Evolutionary conservation across 2,329 filamentous ascomycete genomes (phyloP).

Genomic region (Anisogramma anomala): DNA sequence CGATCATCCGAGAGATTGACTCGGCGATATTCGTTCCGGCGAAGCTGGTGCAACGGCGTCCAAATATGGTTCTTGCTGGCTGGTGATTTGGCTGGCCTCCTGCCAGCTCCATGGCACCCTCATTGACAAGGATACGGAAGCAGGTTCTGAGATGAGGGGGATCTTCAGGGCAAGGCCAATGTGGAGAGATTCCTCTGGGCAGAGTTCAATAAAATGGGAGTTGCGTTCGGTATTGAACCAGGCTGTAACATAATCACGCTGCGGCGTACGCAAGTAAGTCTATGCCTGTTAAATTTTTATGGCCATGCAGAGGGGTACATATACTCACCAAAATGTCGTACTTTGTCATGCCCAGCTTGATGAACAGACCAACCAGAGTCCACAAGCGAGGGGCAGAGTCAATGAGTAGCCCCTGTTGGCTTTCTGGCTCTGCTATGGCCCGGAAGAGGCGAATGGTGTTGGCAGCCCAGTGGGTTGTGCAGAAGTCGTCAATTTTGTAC

Average conservation of each 20-base stretch:
- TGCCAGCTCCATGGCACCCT: slow-evolving; percentile 41
- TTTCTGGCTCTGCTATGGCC: slow-evolving; percentile 32
- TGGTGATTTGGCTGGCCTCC: slow-evolving; percentile 24
- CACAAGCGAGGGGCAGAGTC: slow-evolving; percentile 57
- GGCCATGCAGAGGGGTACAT: background rate
- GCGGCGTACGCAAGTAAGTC: too few species aligned
- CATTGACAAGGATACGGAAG: slow-evolving; percentile 54
- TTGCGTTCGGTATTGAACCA: slow-evolving; percentile 50
- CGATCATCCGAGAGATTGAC: slow-evolving; percentile 15
- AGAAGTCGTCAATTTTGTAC: slow-evolving; percentile 45
- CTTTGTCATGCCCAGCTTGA: slow-evolving; percentile 41
- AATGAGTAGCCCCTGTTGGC: slow-evolving; percentile 38
- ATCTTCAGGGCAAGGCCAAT: slow-evolving; percentile 41
- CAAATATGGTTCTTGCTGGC: slow-evolving; percentile 9
- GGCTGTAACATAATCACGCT: slow-evolving; percentile 35
- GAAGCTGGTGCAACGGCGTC: slow-evolving; percentile 6
- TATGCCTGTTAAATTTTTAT: slow-evolving; percentile 13
- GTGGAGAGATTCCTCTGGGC: slow-evolving; percentile 49
- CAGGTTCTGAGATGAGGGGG: slow-evolving; percentile 30
- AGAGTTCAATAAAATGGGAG: slow-evolving; percentile 46
- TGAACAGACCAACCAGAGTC: slow-evolving; percentile 52
- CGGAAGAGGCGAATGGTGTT: slow-evolving; percentile 52
- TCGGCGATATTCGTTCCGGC: slow-evolving; percentile 9
- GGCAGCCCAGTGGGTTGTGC: slow-evolving; percentile 48
- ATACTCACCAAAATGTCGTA: slow-evolving; percentile 26